phyloP scores from a whole-genome alignment of 106 monocot genomes.

The Dendrobium catenatum region DNA sequence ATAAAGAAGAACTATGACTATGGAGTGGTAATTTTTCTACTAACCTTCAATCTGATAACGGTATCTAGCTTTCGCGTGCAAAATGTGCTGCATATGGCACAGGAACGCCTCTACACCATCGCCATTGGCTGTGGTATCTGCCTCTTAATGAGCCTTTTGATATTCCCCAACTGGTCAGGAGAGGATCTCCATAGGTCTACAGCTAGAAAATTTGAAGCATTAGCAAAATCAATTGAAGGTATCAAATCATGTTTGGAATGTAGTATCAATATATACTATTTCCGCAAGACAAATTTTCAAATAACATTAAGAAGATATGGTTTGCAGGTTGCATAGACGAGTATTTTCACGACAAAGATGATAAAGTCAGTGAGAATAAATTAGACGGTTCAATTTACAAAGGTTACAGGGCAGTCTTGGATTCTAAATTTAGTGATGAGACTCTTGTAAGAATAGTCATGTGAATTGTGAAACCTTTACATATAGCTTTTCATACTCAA shows the following conservation, averaged over 20 bases:
- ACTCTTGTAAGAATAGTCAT: slow-evolving; percentile 14
- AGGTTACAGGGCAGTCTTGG: slow-evolving; percentile 26
- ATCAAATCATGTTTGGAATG: neutral
- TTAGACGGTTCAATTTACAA: slow-evolving; percentile 8
- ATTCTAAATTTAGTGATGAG: slow-evolving; percentile 25
- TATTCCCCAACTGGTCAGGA: slow-evolving; percentile 74
- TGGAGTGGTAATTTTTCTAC: slow-evolving; percentile 69
- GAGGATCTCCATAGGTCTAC: slow-evolving; percentile 62
- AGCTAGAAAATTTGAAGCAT: slow-evolving; percentile 14
- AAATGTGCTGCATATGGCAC: slow-evolving; percentile 50
- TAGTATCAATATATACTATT: neutral
- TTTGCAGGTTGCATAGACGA: slow-evolving; percentile 18
- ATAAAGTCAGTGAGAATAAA: slow-evolving; percentile 2
- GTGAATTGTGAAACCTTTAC: neutral
- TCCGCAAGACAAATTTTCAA: neutral
- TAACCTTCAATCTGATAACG: slow-evolving; percentile 78
- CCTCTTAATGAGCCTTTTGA: slow-evolving; percentile 60
- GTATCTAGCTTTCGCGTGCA: slow-evolving; percentile 60
- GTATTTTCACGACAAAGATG: slow-evolving; percentile 16
- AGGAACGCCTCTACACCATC: slow-evolving; percentile 59
- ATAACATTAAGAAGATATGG: neutral
- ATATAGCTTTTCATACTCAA: neutral
- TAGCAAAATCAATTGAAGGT: slow-evolving; percentile 33
- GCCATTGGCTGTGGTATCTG: slow-evolving; percentile 66
- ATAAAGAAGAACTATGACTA: slow-evolving; percentile 83